phyloP scores from a whole-genome alignment of 2,329 filamentous ascomycete species.

The Fonsecaea monophora region DNA sequence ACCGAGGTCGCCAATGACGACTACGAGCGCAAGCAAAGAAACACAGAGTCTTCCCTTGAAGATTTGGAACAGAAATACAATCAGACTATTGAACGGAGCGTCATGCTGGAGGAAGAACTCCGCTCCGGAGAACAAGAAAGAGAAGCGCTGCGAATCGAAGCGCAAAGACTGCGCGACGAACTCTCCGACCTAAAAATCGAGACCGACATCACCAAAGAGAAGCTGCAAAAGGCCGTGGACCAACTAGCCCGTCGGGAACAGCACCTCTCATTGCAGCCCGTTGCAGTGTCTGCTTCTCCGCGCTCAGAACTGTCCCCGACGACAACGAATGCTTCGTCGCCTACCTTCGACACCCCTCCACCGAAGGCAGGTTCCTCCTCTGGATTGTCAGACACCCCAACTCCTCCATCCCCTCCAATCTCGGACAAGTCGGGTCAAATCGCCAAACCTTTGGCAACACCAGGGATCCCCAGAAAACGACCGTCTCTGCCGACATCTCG shows the following conservation, averaged over 20 bases:
- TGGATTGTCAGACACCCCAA: conserved; percentile 70
- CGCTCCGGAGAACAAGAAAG: conserved; percentile 90
- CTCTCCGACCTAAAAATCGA: conserved; percentile 93
- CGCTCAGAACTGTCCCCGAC: conserved; percentile 77
- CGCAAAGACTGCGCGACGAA: conserved; percentile 87
- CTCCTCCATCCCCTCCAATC: conserved; percentile 91
- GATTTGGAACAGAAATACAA: conserved; percentile 98
- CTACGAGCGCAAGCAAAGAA: conserved; percentile 93
- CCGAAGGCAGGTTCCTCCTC: conserved; percentile 69
- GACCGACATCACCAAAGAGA: conserved; percentile 91
- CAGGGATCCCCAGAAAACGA: conserved; percentile 54
- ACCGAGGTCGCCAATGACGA: conserved; percentile 99
- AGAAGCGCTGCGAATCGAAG: conserved; percentile 85
- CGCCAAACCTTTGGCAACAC: conserved; percentile 59
- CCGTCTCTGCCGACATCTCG: conserved; percentile 60
- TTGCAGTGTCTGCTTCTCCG: conserved; percentile 36
- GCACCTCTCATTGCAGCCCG: conserved; percentile 58
- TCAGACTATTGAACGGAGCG: conserved; percentile 85
- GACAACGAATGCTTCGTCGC: conserved; percentile 83
- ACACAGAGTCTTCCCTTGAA: conserved; percentile 93
- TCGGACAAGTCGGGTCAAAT: conserved; percentile 74
- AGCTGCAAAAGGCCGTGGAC: conserved; percentile 75
- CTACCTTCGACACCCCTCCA: conserved; percentile 86
- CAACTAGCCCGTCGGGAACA: conserved; percentile 60
- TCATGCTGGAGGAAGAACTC: conserved; percentile 95